Evolutionary conservation across 2,329 filamentous ascomycete species (phyloP), one percentile per base, ranked within the genome.

Genomic region (Trichophaea hybrida): DNA sequence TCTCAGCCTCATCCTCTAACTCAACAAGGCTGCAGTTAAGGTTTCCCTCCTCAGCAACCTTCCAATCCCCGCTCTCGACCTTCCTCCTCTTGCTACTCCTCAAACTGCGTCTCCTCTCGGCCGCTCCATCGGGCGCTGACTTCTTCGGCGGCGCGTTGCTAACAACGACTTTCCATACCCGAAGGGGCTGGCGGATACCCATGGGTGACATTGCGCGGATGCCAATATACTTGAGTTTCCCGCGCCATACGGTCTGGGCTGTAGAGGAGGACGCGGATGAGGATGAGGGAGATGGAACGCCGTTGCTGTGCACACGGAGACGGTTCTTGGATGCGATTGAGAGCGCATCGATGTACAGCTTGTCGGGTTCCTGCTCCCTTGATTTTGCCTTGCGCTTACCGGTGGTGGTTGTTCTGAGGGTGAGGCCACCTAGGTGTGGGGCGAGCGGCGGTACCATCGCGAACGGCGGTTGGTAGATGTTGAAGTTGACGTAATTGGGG

Each of bases 191-290:
- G 31, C 15, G 35, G 12, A 56, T 32, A 44, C 35, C 51, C 1
- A 37, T 17, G 13, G 53, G 38, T 5, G 13, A 43, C 13, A 6
- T 43, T 10, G n/a, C 35, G 17, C 38, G 53, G 8, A 56, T 44
- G 17, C 53, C 53, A 31, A 56, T 56, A 37, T 56, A 56, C 32
- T 44, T 12, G 13, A 56, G 53, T 46, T 46, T 43, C 24, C 38
- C 38, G 17, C n/a, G 35, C 35, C 35, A 37, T n/a, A 37, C 33
- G 33, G 24, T 33, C 13, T 37, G 17, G 2, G 12, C 17, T 10
- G 50, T 12, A 8, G 50, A 32, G 7, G 50, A 32, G 24, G 50
- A 8, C 12, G 50, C 7, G 13, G 24, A 33, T 8, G 50, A 33
- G 17, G 50, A 13, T n/a, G 35, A 43, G 5, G 17, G 10, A 2